These are phyloP conservation scores for Cladosporium sphaerospermum DNA, from an alignment of 2,329 filamentous ascomycete species.

Conservation along the genomic window DNA sequence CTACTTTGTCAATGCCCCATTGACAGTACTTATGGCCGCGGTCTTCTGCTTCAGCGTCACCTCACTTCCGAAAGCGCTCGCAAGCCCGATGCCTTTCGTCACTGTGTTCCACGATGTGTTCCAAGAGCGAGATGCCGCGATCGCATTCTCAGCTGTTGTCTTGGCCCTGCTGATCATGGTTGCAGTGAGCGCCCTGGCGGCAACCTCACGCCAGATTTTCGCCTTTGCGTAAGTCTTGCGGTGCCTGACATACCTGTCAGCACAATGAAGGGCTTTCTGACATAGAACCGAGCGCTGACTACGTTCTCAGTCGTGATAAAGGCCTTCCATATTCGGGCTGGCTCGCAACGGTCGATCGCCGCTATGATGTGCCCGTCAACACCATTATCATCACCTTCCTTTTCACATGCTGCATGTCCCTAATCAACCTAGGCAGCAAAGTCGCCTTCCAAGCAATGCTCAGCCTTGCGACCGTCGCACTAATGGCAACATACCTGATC, in stretches of 20 bases:
- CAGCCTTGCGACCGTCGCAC: constrained; percentile 32
- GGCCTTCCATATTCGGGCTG: constrained; percentile 18
- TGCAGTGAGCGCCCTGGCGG: constrained; percentile 2
- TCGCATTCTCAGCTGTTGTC: constrained; percentile 19
- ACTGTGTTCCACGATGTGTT: constrained; percentile 22
- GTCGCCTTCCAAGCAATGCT: constrained; percentile 33
- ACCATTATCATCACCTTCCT: constrained; percentile 20
- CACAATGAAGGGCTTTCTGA: no score
- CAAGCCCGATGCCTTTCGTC: constrained; percentile 19
- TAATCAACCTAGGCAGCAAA: constrained; percentile 24
- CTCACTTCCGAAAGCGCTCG: constrained; percentile 13
- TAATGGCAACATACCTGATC: constrained; percentile 38
- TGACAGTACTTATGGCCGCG: constrained; percentile 19
- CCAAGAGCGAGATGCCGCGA: constrained; percentile 16
- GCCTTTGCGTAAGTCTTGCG: constrained; percentile 29
- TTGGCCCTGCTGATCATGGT: constrained; percentile 16
- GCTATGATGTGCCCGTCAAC: constrained; percentile 24
- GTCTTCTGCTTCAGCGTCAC: constrained; percentile 20
- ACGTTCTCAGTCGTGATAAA: constrained; percentile 29
- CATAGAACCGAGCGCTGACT: constrained; percentile 21
- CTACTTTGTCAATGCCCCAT: constrained; percentile 20
- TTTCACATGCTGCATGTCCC: constrained; percentile 20
- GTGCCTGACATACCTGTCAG: constrained; percentile 35
- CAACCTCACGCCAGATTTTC: constrained; percentile 14
- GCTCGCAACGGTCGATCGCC: constrained; percentile 19